These are phyloP conservation scores for Tolypocladium amazonense DNA, from an alignment of 2,329 filamentous ascomycete species.

Conservation along the genomic window DNA sequence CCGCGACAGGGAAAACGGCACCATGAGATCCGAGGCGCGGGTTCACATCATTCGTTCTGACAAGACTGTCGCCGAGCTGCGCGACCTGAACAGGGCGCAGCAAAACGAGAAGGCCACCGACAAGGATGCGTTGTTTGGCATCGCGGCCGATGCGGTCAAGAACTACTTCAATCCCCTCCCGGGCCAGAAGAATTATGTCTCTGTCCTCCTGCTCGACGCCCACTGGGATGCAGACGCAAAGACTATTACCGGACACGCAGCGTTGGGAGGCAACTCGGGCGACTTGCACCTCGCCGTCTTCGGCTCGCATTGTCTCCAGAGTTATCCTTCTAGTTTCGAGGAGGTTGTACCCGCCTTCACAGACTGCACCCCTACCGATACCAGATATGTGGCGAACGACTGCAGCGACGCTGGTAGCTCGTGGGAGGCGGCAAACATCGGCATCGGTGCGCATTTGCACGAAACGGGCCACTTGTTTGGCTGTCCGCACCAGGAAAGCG, in stretches of 20 bases:
- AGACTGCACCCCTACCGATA: conserved; percentile 84
- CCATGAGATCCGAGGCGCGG: conserved; percentile 83
- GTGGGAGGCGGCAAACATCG: conserved; percentile 92
- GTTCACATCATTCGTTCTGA: conserved; percentile 76
- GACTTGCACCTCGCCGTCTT: conserved; percentile 78
- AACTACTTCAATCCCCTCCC: conserved; percentile 63
- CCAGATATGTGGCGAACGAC: conserved; percentile 70
- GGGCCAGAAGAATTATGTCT: conserved; percentile 81
- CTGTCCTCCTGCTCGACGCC: conserved; percentile 74
- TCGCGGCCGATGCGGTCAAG: conserved; percentile 68
- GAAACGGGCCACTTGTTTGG: conserved; percentile 86
- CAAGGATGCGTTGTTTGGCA: conserved; percentile 63
- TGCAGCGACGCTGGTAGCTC: conserved; percentile 78
- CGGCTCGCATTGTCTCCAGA: conserved; percentile 84
- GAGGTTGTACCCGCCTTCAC: conserved; percentile 83
- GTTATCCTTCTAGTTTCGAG: conserved; percentile 80
- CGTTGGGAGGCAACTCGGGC: conserved; percentile 65
- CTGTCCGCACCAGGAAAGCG: conserved; percentile 77
- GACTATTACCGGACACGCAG: conserved; percentile 69
- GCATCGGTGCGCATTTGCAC: conserved; percentile 86
- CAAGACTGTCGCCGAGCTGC: conserved; percentile 76
- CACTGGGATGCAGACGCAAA: conserved; percentile 72
- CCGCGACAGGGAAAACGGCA: conserved; percentile 58
- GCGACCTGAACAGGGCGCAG: conserved; percentile 67
- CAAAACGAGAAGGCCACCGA: conserved; percentile 60